Base-by-base conservation (phyloP, 805 yeast species). In the Cyberlindnera saturnus region DNA sequence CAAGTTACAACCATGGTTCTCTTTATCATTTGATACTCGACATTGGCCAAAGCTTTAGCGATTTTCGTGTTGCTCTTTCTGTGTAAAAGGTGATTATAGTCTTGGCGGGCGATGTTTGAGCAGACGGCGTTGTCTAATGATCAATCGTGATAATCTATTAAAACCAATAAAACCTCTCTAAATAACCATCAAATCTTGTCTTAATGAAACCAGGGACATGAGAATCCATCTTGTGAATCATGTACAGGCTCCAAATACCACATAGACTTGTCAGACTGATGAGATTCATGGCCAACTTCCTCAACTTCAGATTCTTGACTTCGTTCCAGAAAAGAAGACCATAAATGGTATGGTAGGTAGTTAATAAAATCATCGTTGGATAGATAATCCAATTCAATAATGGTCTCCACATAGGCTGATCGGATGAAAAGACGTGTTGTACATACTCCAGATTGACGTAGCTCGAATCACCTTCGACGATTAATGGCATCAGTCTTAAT, bases 401-500 rank as follows among this genome's bases (percentile, higher is more conserved):
- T 7, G 61, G 60, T 28, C 64, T 57, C 26, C 64, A 17, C 6
- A 39, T 19, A 3, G 49, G 40, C 16, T 61, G 62, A 15, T 46
- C 38, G 18, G 51, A 35, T 8, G 53, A 45, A 10, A 73, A 41
- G 2, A 66, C 53, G 47, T 72, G 70, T 0, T 79, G 51, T 9
- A 83, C 65, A 52, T 69, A 82, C 8, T 74, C 72, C 36, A 85
- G 60, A 36, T 65, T 71, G 17, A 85, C 60, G 42, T 74, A 62
- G 1, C 81, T 70, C 3, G 82, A 74, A 58, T 83, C 91, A 1
- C 87, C 89, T 45, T 81, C 85, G 1, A 78, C 64, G 3, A 53
- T 15, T n/a, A 67, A 23, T 0, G 91, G 89, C 0, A 66, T 64
- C 4, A 70, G 39, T 41, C 87, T 65, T 49, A 73, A 67, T 36